Base-by-base conservation (phyloP, 2,329 filamentous ascomycete genomes). In the Rachicladosporium sp. region DNA sequence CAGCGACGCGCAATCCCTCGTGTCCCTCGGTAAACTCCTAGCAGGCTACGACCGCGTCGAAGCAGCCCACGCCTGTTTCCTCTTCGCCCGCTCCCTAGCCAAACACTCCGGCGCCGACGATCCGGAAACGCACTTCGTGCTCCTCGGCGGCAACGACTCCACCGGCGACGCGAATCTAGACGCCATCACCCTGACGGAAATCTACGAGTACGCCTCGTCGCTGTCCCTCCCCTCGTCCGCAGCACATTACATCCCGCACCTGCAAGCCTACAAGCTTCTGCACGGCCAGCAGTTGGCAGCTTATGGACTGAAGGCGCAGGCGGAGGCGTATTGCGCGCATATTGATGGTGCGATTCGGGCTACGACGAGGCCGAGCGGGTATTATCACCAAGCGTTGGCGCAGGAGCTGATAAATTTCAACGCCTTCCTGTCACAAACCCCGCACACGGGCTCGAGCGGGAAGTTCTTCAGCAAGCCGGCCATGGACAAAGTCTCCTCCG, bases 401-500 rank as follows among this genome's bases (percentile, higher is more conserved):
- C 68, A 73, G 8, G 75, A 78, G 23, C 73, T 96, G 6, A 87
- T 94, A 43, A 88, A 96, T 56, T 70, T 98, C 27, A 77, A 75
- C 56, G 82, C 80, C 47, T 79, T 89, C 43, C 67, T 98, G 31
- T 88, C 82, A 50, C 83, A 91, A 57, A 81, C 87, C 11, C 86
- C 88, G 9, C 85, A 82, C 55, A 86, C 91, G 49, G 38, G 35
- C 10, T 38, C 35, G 30, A 48, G 47, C 33, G 51, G 50, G 7
- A 80, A 78, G 5, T 94, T 89, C 85, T 91, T 98, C 38, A 82
- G 86, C 1, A 94, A 91, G 60, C 87, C 89, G 5, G 95, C 78
- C 59, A 93, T 96, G 74, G 88, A 93, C 60, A 94, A 93, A 62
- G 86, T 96, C 0, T 91, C 88, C 2, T 87, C 82, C 45, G 86